phyloP scores from a whole-genome alignment of 2,329 filamentous ascomycete genomes.

The Gaeumannomyces sp. region DNA sequence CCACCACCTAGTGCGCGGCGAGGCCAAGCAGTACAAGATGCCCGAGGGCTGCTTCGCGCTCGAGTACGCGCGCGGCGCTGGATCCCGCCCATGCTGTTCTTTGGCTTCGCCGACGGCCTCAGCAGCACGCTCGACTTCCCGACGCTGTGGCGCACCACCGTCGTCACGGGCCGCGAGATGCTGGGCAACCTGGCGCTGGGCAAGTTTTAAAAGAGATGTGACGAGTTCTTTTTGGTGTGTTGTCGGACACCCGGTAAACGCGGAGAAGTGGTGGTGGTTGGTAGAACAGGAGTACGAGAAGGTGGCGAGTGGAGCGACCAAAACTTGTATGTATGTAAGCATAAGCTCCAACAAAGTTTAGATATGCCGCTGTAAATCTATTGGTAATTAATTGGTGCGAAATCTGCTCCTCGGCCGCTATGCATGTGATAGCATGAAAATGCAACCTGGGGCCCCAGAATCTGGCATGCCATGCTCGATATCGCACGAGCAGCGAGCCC shows the following conservation, averaged over 20 bases:
- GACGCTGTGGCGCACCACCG: constrained; percentile 76
- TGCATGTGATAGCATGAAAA: not conserved
- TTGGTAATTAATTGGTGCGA: not conserved
- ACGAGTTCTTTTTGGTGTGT: not conserved
- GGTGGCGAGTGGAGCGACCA: not conserved
- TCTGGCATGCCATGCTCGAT: not conserved
- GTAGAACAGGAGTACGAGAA: no score
- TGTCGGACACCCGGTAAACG: not conserved
- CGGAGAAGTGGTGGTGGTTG: not conserved
- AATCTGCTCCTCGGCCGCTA: no score
- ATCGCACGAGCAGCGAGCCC: no score
- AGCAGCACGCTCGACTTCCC: constrained; percentile 76
- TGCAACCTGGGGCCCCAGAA: not conserved
- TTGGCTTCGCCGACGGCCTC: constrained; percentile 78
- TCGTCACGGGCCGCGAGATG: constrained; percentile 72
- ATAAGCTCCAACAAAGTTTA: not conserved
- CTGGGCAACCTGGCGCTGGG: constrained; percentile 61
- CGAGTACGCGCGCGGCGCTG: constrained; percentile 80
- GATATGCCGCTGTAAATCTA: not conserved
- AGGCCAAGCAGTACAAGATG: constrained; percentile 80
- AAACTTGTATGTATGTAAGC: no score
- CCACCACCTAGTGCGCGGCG: constrained; percentile 65
- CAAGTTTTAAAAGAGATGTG: constrained; percentile 54
- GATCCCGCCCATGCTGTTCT: constrained; percentile 90
- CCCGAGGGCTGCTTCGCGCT: constrained; percentile 70